A percentile compares a stretch with the other conserved stretches of the same genome.
Evolutionary conservation across 148 eudicot species (phyloP).

Genomic region (Diospyros lotus): DNA sequence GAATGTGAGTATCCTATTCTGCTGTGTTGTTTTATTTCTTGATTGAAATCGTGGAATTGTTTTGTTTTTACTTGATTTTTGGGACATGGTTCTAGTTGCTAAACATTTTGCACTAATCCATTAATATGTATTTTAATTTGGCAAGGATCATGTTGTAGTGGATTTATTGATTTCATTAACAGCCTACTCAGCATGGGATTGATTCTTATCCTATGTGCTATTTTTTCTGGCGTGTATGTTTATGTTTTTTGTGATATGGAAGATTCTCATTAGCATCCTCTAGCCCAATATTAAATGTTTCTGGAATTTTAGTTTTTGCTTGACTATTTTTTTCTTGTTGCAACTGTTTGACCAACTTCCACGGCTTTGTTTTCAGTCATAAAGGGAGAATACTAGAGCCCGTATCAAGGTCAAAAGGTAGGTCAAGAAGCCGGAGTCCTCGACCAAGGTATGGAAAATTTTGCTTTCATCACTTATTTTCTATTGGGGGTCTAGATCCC

Average conservation of each 20-base stretch:
- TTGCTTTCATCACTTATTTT: background rate
- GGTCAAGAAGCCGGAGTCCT: conserved; percentile 70
- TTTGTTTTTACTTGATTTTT: background rate
- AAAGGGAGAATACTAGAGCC: conserved; percentile 47
- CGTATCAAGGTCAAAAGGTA: conserved; percentile 12
- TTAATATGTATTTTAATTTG: too few relatives aligned
- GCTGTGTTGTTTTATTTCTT: background rate
- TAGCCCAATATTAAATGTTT: background rate
- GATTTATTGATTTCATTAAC: too few relatives aligned
- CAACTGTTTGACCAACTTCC: conserved; percentile 6
- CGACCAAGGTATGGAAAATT: conserved; percentile 49
- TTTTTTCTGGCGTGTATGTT: background rate
- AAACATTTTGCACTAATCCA: too few relatives aligned
- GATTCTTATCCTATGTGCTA: background rate
- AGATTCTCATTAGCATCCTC: too few relatives aligned
- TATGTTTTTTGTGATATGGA: conserved; percentile 7
- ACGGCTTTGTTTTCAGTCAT: conserved; percentile 39
- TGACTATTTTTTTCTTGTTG: background rate
- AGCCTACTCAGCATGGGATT: too few relatives aligned
- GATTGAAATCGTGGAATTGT: background rate
- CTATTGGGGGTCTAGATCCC: background rate
- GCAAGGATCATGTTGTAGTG: too few relatives aligned
- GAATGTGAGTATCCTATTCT: conserved; percentile 52
- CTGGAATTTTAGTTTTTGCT: background rate
- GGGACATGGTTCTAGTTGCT: too few relatives aligned